Evolutionary conservation across 78 protist species (phyloP), one percentile per base, ranked within the genome.

Genomic region (Diacronema lutheri): DNA sequence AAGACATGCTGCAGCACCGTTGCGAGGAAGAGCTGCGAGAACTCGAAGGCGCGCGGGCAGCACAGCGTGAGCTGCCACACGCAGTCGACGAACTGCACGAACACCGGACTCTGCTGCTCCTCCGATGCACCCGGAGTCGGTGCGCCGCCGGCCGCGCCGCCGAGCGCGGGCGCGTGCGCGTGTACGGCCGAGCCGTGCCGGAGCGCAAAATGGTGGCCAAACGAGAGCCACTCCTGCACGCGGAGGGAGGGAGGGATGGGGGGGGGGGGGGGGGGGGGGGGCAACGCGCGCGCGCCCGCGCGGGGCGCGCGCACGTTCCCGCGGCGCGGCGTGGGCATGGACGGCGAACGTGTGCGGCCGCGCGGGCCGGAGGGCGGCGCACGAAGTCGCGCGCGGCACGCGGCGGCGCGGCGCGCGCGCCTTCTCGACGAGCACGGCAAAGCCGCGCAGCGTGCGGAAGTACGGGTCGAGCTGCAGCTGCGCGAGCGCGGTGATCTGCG

Each of bases 31-130:
- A 31, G 19, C 21, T 94, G 90, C 68, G 86, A 95, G 83, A 94
- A 97, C 94, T 97, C 97, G 79, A 95, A 97, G 13, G 85, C 88
- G 4, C 64, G n/a, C 31, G 95, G 95, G 57, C 83, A 88, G 44
- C 93, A 96, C 19, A 20, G 21, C 68, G 38, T 29, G 23, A 93
- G 64, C 79, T 96, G 98, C 73, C 72, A 89, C 13, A 92, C 93
- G 69, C 95, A 93, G 73, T 97, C 99, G 25, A 97, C 69, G 44
- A 92, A 96, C 88, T 96, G 98, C 19, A 93, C 83, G 87, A 97
- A 97, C 26, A 96, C 88, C 29, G 99, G 99, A 26, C 96, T 68
- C 33, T 86, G 57, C 56, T 96, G 83, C 57, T 71, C 79, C 21
- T 71, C 79, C 62, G 31, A 66, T 46, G 66, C 33, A 4, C 26